Base-by-base conservation (phyloP, 768 basidiomycete species). In the Serendipita sp. region DNA sequence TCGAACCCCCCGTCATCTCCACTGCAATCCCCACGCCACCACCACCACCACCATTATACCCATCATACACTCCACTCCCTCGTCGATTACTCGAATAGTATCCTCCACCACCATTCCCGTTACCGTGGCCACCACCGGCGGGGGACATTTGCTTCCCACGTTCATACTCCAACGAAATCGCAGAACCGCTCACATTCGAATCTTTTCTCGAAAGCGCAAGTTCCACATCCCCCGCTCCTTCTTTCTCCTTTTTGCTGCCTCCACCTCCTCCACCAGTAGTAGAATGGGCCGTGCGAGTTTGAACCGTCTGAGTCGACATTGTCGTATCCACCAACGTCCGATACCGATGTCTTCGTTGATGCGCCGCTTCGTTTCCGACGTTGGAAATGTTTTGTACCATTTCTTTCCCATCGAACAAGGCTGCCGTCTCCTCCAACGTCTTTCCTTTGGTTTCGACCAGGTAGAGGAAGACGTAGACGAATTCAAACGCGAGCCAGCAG, bases 401-500 rank as follows among this genome's bases (percentile, higher is more conserved):
- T 32, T 79, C 74, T 56, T 82, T 80, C 13, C 86, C 84, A 65
- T 88, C 87, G 64, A 88, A 89, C 5, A 88, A 73, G 3, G 80
- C 81, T 0, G 86, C 81, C 0, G 86, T 88, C 71, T 89, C 87
- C 71, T 89, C 87, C 38, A 87, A 76, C 2, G 86, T 87, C 36
- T 60, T 60, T 10, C 56, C 56, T 78, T 78, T 83, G 0, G 85
- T 86, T 69, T 86, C 85, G 23, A 86, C 78, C 48, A 86, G 74
- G 70, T 74, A 85, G 11, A 73, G 66, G 15, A 79, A 71, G 11
- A 86, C 74, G 71, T 86, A 86, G 30, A 78, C 70, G 3, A 88
- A 74, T 69, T 86, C 85, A 66, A 85, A 70, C 38, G 79, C 73
- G 23, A 86, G 76, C 83, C 84, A 85, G 18, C 77, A 84, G 66